These are phyloP conservation scores for Taphrina pruni DNA, from an alignment of 1,139 yeast genomes.

Conservation along the genomic window DNA sequence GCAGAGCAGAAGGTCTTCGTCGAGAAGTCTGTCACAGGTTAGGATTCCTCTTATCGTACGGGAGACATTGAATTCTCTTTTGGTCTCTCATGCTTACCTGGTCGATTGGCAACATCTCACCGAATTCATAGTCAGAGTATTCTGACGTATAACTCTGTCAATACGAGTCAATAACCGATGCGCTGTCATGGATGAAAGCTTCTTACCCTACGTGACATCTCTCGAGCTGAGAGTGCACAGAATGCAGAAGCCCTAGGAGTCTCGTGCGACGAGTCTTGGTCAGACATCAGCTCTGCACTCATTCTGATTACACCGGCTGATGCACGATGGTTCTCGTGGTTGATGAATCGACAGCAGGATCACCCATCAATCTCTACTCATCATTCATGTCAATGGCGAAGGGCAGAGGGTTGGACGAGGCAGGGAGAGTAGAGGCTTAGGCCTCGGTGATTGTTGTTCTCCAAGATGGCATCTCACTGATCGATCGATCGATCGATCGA, in stretches of 20 bases:
- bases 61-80: no score
- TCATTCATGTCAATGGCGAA: no score
- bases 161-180: not conserved
- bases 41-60: not conserved
- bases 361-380: no score
- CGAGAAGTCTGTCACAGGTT: not conserved
- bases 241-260: conserved; percentile 10
- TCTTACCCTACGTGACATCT: not conserved
- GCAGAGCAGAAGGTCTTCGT: not conserved
- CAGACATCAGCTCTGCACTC: conserved; percentile 5
- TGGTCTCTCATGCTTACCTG: not conserved
- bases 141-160: not conserved
- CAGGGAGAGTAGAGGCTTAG: not conserved
- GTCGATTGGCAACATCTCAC: not conserved
- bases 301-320: not conserved
- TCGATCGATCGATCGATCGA: conserved; percentile 1
- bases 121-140: not conserved
- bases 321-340: no score
- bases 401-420: not conserved
- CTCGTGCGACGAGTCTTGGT: not conserved
- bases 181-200: not conserved
- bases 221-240: conserved; percentile 1
- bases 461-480: not conserved
- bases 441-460: not conserved
- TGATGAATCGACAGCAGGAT: no score